Evolutionary conservation across 768 basidiomycete species (phyloP).

Genomic region (Collybiopsis luxurians): DNA sequence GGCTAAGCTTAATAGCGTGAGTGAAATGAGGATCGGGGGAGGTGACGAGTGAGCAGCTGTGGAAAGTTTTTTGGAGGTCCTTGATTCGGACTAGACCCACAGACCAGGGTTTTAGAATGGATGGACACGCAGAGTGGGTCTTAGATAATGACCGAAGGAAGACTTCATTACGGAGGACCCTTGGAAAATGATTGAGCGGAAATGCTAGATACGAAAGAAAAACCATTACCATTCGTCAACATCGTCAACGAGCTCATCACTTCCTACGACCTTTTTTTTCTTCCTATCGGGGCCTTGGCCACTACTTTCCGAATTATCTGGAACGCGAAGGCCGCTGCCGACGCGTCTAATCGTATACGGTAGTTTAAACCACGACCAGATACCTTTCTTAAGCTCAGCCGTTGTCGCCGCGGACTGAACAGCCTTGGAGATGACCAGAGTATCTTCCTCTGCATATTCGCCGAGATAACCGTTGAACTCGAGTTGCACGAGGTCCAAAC

Average conservation of each 20-base stretch:
- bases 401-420: neutral
- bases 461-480: neutral
- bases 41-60: neutral
- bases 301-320: neutral
- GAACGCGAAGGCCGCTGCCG: conserved; percentile 2
- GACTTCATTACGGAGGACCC: conserved; percentile 14
- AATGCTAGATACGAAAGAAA: neutral
- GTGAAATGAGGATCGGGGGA: neutral
- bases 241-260: conserved; percentile 12
- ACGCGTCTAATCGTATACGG: neutral
- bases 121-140: neutral
- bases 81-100: conserved; percentile 11
- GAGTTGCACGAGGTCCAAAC: neutral
- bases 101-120: conserved; percentile 3
- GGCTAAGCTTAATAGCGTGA: conserved; percentile 1
- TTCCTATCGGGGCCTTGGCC: conserved; percentile 1
- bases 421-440: neutral
- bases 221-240: conserved; percentile 15
- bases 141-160: conserved; percentile 12
- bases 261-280: conserved; percentile 10
- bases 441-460: neutral
- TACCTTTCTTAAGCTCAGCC: neutral
- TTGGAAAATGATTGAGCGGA: neutral
- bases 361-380: conserved; percentile 3
- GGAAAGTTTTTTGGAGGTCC: conserved; percentile 5